Conservation (phyloP, 345 rosid genomes). For the Corymbia maculata region DNA sequence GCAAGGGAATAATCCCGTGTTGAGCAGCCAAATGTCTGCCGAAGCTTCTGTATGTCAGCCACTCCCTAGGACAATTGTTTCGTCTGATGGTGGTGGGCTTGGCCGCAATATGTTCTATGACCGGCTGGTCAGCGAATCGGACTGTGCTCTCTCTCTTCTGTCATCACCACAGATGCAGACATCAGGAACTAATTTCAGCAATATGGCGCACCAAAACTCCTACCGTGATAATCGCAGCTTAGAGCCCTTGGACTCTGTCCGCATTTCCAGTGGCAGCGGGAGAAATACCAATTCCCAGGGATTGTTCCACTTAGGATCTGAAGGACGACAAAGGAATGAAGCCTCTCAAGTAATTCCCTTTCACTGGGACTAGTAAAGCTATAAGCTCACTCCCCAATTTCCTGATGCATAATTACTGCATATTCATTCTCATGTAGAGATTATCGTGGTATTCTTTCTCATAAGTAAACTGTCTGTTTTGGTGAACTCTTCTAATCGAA, state of each 20-base stretch:
- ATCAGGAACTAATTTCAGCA: slow-evolving; percentile 9
- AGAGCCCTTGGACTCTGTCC: slow-evolving; percentile 21
- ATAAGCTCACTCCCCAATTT: not conserved
- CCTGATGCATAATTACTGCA: not conserved
- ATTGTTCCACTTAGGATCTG: slow-evolving; percentile 25
- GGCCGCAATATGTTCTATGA: slow-evolving; percentile 30
- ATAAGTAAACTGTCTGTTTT: not conserved
- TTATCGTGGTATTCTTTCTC: not conserved
- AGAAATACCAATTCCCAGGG: slow-evolving; percentile 18
- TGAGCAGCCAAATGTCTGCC: not conserved
- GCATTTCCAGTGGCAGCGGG: slow-evolving; percentile 20
- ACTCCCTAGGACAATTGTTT: slow-evolving; percentile 7
- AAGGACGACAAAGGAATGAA: slow-evolving; percentile 27
- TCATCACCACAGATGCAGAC: slow-evolving; percentile 38
- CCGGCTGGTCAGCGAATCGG: slow-evolving; percentile 36
- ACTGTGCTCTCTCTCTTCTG: slow-evolving; percentile 97
- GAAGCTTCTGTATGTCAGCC: slow-evolving; percentile 27
- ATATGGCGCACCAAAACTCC: not conserved
- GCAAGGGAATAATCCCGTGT: slow-evolving; percentile 16
- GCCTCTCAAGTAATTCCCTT: slow-evolving; percentile 49
- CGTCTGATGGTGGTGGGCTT: slow-evolving; percentile 8
- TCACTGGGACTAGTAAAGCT: slow-evolving; percentile 39
- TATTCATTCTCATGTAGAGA: not conserved
- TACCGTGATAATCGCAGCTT: slow-evolving; percentile 1
- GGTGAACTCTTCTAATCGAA: not conserved